Evolutionary conservation across 2,329 filamentous ascomycete genomes (phyloP).

Genomic region (Paraconiothyrium sp.): DNA sequence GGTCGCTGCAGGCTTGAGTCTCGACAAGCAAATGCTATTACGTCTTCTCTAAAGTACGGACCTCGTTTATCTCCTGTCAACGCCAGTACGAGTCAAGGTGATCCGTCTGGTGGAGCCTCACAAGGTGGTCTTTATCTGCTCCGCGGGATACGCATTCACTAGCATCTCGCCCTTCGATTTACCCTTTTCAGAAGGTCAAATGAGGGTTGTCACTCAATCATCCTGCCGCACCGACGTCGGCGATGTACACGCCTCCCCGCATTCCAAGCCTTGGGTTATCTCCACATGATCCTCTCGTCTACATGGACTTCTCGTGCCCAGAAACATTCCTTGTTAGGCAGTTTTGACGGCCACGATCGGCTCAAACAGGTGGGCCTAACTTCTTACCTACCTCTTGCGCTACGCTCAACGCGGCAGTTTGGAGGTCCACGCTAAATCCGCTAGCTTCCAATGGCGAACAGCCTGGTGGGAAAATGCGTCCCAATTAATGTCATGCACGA

Average conservation of each 20-base stretch:
- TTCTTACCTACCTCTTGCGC: not conserved
- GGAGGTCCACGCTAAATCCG: slow-evolving; percentile 5
- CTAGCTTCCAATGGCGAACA: not conserved
- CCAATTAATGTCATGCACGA: not conserved
- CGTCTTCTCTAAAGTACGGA: not conserved
- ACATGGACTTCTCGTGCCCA: not conserved
- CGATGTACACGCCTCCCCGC: not conserved
- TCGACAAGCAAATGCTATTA: slow-evolving; percentile 1
- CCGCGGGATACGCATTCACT: not conserved
- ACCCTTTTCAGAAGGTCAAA: not conserved
- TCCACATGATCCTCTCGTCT: not conserved
- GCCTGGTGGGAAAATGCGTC: not conserved
- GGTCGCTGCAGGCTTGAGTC: not conserved
- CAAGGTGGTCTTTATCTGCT: not conserved
- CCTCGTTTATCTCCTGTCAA: not conserved
- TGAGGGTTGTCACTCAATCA: not conserved
- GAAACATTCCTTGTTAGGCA: not conserved
- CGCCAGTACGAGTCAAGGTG: not conserved
- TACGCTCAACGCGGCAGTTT: slow-evolving; percentile 1
- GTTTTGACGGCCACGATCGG: slow-evolving; percentile 5
- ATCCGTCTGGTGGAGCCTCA: not conserved
- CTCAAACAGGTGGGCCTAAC: not conserved
- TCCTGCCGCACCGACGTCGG: slow-evolving; percentile 5
- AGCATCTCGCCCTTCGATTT: not conserved
- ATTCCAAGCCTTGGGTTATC: not conserved